Evolutionary conservation across 1,284 basidiomycete species (phyloP), one percentile per base, ranked within the genome.

Genomic region (Phellopilus nigrolimitatus): DNA sequence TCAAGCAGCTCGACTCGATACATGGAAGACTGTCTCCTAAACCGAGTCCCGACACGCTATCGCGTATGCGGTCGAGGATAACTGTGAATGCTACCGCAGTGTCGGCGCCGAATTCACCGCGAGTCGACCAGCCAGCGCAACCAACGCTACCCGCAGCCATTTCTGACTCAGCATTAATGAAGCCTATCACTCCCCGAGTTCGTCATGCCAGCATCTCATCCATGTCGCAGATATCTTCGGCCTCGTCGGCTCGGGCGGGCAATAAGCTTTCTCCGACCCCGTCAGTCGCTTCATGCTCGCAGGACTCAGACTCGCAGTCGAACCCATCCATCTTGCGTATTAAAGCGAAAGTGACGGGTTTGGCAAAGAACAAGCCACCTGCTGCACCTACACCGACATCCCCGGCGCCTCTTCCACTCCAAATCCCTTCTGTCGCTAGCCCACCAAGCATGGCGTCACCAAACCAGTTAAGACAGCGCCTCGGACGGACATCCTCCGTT

Each of bases 311-410:
- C 25, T 1, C 25, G 17, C 46, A 34, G 27, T 44, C 45, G n/a
- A 49, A 27, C 17, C 17, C 41, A 15, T 43, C 63, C 12, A 64
- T 68, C 40, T 64, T 69, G 21, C 68, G 71, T 58, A 73, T 85
- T 52, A 84, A 75, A 65, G 75, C 84, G 7, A 85, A 78, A 57
- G 68, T 84, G 27, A 69, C 76, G 3, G 59, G 67, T 50, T 48
- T 76, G 56, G 70, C 71, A n/a, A 78, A 73, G 64, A 54, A 57
- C 57, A 22, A 62, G 57, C 31, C 51, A 37, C 63, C 61, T 39
- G 56, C 62, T 30, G 62, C 63, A n/a, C 19, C 54, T 30, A 49
- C 54, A 27, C 47, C 58, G 9, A 42, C 61, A 21, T 51, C 60
- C 21, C 59, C 61, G 31, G 59, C 54, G n/a, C 37, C 58, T 46